Base-by-base conservation (phyloP, 2,329 filamentous ascomycete genomes). In the Ceratocystis diversiconidia region DNA sequence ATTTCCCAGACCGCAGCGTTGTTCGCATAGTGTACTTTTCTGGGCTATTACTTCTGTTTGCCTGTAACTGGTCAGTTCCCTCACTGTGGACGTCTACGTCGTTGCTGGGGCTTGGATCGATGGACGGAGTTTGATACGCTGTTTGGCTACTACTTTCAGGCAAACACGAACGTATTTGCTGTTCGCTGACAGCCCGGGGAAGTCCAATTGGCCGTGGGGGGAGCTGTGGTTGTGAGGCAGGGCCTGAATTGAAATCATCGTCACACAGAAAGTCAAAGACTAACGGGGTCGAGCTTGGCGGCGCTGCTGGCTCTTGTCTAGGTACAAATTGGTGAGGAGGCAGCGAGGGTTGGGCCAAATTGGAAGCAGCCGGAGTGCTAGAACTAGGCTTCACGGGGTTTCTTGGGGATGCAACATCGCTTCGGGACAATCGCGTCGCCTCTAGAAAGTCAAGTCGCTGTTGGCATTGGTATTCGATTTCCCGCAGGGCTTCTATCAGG, bases 401-500 rank as follows among this genome's bases (percentile, higher is more conserved):
- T 32, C 32, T 17, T 7, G 61, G 55, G 10, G 55, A 25, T 22
- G 25, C 15, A 28, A 41, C 19, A 25, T 65, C 61, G 30, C 79
- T 74, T 66, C 83, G 78, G n/a, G 84, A 86, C 69, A 88, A 79
- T 68, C 86, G 84, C 66, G 97, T 77, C 5, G 92, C 88, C 72
- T 94, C 88, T 5, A 97, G 80, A 43, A 97, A 79, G 73, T 96
- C 90, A 62, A 96, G 90, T 61, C 92, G 84, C 75, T 97, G 92
- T 74, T 94, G 92, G 75, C 92, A 96, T 75, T 96, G 92, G 69
- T 92, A 74, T 73, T 97, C 91, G 72, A 97, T 82, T 71, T 91
- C 82, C 67, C 85, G 84, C 68, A 97, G 76, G 61, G 91, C 95
- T 65, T 94, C 88, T 65, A 89, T 82, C 66, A 97, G 76, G 2